These are phyloP conservation scores for Cucumis cinereus DNA, from an alignment of 306 rosid genomes.

Conservation along the genomic window DNA sequence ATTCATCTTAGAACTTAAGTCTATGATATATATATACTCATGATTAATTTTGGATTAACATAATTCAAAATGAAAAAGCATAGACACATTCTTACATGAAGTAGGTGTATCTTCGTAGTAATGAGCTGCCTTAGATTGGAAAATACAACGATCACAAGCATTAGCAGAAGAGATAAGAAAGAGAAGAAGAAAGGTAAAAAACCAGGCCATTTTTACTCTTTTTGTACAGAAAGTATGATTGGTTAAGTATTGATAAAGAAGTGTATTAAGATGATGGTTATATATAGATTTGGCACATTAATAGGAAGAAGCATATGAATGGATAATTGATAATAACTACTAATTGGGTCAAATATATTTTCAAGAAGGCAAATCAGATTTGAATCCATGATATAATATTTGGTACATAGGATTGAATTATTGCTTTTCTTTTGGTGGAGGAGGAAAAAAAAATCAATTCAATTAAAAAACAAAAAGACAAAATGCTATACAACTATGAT, in stretches of 20 bases:
- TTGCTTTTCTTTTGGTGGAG: not conserved
- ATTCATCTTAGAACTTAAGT: not conserved
- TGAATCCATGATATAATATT: not conserved
- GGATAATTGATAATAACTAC: not conserved
- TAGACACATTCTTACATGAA: not conserved
- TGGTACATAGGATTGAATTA: not conserved
- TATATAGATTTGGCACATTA: not conserved
- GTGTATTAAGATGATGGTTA: not conserved
- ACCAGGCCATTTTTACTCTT: not conserved
- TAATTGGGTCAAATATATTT: not conserved
- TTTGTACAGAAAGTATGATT: not conserved
- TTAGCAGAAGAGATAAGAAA: not conserved
- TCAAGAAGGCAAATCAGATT: not conserved
- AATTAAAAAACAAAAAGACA: too few species aligned
- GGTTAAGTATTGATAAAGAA: not conserved
- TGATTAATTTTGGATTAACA: not conserved
- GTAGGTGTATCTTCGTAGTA: not conserved
- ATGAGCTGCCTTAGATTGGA: not conserved
- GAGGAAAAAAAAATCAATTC: not conserved
- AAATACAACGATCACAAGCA: constrained; percentile 5
- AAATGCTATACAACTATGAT: too few species aligned
- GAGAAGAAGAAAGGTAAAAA: not conserved
- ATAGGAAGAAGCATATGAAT: not conserved
- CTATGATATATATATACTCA: not conserved
- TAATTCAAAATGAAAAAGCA: too few species aligned